Conservation (phyloP, 2,329 filamentous ascomycete genomes). For the Alternaria consortialis region DNA sequence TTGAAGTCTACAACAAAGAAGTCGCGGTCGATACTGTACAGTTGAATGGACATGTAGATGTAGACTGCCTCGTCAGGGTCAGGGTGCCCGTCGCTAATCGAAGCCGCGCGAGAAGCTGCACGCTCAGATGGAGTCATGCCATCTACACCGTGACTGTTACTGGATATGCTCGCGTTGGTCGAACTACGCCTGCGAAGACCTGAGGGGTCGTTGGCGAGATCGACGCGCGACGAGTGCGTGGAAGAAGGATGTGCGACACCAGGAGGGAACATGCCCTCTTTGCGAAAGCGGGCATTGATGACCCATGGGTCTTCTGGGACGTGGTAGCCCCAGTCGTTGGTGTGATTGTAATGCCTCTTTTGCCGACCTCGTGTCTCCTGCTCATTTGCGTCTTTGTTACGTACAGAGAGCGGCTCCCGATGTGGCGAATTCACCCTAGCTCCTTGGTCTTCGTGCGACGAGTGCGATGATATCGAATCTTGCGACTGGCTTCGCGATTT, state of each 20-base stretch:
- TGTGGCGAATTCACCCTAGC: conserved; percentile 24
- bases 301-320: conserved; percentile 96
- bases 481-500: conserved; percentile 45
- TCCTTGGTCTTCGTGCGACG: conserved; percentile 34
- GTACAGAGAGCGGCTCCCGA: conserved; percentile 42
- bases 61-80: conserved; percentile 75
- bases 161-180: conserved; percentile 43
- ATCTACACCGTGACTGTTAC: conserved; percentile 42
- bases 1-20: conserved; percentile 99
- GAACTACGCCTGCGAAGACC: conserved; percentile 41
- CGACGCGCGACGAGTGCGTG: conserved; percentile 59
- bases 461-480: conserved; percentile 45
- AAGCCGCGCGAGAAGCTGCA: conserved; percentile 21
- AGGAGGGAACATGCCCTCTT: conserved; percentile 74
- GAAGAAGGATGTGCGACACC: conserved; percentile 60
- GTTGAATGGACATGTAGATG: conserved; percentile 88
- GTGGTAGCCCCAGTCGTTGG: conserved; percentile 72
- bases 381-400: conserved; percentile 34
- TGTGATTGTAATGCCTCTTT: conserved; percentile 55
- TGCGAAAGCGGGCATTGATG: conserved; percentile 87
- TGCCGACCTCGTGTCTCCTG: conserved; percentile 46
- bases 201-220: conserved; percentile 52
- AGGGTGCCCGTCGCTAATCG: conserved; percentile 41
- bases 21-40: conserved; percentile 75
- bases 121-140: conserved; percentile 30